Conservation (phyloP, 2,329 filamentous ascomycete genomes). For the Xylaria sp. region DNA sequence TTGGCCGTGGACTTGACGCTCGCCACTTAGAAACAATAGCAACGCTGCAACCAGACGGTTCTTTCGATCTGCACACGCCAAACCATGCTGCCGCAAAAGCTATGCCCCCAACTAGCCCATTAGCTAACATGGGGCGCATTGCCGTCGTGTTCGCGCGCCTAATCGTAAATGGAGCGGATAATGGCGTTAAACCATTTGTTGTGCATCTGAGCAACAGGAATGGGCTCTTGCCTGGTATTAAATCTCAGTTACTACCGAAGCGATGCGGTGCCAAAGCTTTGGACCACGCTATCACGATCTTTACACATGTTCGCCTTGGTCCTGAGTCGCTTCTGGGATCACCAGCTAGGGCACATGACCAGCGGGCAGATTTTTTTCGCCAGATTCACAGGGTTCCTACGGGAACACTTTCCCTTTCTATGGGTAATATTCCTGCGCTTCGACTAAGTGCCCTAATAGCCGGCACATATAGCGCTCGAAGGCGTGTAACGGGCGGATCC, state of each 20-base stretch:
- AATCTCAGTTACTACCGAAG: constrained; percentile 41
- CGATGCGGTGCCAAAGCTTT: constrained; percentile 46
- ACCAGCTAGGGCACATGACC: constrained; percentile 30
- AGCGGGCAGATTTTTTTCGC: constrained; percentile 44
- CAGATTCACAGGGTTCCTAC: constrained; percentile 43
- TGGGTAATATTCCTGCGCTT: constrained; percentile 36
- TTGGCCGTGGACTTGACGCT: constrained; percentile 53
- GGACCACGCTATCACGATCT: constrained; percentile 50
- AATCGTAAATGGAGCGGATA: constrained; percentile 41
- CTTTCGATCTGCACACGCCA: constrained; percentile 45
- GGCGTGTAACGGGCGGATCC: constrained; percentile 27
- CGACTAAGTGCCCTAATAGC: constrained; percentile 36
- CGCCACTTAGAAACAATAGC: constrained; percentile 53
- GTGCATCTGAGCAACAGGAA: constrained; percentile 43
- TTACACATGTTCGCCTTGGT: constrained; percentile 47
- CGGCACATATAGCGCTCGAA: constrained; percentile 38
- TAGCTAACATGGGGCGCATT: constrained; percentile 43
- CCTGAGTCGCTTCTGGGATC: constrained; percentile 45
- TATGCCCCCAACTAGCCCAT: constrained; percentile 44
- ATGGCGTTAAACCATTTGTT: constrained; percentile 48
- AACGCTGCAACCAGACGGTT: constrained; percentile 48
- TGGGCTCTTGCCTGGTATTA: constrained; percentile 46
- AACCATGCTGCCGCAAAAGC: constrained; percentile 47
- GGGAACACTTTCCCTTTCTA: constrained; percentile 43
- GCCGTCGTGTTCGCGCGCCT: constrained; percentile 50